A percentile compares a stretch with the other conserved stretches of the same genome.
These are phyloP conservation scores for Taphrina deformans DNA, from an alignment of 1,139 yeast genomes.

Conservation along the genomic window DNA sequence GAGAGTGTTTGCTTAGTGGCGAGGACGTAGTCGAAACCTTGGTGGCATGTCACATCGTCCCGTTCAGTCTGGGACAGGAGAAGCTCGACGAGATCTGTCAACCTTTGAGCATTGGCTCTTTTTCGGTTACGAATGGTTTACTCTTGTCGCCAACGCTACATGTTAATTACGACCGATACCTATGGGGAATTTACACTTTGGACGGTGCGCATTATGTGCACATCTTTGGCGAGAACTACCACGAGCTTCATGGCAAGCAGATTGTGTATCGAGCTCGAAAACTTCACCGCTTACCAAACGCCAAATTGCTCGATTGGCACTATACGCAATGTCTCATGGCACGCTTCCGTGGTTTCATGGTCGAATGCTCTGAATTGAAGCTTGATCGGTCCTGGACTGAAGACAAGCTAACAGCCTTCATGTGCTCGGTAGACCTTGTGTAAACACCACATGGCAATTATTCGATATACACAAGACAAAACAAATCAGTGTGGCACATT, in stretches of 20 bases:
- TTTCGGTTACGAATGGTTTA: not conserved
- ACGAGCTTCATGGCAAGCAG: not conserved
- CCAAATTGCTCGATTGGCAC: not conserved
- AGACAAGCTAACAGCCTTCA: too few relatives aligned
- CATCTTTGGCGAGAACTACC: not conserved
- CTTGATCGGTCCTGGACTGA: not conserved
- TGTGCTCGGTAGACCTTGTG: too few relatives aligned
- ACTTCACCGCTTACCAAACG: not conserved
- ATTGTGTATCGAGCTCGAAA: not conserved
- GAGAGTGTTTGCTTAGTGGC: not conserved
- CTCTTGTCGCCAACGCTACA: not conserved
- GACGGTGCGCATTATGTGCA: not conserved
- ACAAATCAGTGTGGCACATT: too few relatives aligned
- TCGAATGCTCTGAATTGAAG: not conserved
- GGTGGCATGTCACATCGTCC: conserved; percentile 2
- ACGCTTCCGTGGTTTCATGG: not conserved
- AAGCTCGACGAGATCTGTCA: not conserved
- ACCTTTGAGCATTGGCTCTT: not conserved
- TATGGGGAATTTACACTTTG: not conserved
- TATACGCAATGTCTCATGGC: conserved; percentile 7
- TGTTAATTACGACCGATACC: not conserved
- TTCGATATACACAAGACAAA: too few relatives aligned
- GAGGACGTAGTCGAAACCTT: not conserved
- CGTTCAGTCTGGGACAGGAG: conserved; percentile 5
- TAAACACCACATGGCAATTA: too few relatives aligned